These are phyloP conservation scores for Gossypium sturtianum DNA, from an alignment of 345 rosid species.

Conservation along the genomic window DNA sequence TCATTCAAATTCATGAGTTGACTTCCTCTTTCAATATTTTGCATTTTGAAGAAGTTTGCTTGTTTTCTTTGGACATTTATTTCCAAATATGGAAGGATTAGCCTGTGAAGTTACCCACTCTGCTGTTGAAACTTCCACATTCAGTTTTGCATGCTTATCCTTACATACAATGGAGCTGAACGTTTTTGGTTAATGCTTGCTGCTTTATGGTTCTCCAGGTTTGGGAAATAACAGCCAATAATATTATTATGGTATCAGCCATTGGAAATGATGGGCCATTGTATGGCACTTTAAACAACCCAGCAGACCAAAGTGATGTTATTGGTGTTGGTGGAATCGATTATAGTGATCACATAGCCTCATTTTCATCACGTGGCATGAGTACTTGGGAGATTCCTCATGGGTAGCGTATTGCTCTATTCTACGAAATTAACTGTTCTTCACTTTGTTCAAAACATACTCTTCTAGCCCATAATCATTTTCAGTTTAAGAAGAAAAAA, in stretches of 20 bases:
- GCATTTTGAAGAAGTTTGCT: not conserved
- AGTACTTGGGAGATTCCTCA: constrained; percentile 99
- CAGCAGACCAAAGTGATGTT: constrained; percentile 98
- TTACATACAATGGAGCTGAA: constrained; percentile 5
- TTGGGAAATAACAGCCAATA: constrained; percentile 99
- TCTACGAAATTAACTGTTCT: constrained; percentile 1
- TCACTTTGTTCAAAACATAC: not conserved
- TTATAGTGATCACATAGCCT: constrained; percentile 91
- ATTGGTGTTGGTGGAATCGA: constrained; percentile 99
- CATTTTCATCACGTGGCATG: constrained; percentile 99
- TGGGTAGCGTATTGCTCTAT: constrained; percentile 49
- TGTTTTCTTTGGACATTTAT: not conserved
- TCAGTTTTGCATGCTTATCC: not conserved
- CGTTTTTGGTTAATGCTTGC: constrained; percentile 8
- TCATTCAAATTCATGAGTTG: not conserved
- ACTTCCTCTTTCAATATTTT: not conserved
- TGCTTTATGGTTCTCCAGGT: constrained; percentile 45
- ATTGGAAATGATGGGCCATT: constrained; percentile 99
- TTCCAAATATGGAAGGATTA: not conserved
- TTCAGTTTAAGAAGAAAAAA: not conserved
- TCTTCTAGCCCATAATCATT: not conserved
- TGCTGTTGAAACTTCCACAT: not conserved
- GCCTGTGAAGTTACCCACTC: not conserved
- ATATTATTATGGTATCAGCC: constrained; percentile 98
- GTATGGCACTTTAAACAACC: constrained; percentile 93